These are phyloP conservation scores for Daldinia vernicosa DNA, from an alignment of 495 filamentous ascomycete species.

Conservation along the genomic window DNA sequence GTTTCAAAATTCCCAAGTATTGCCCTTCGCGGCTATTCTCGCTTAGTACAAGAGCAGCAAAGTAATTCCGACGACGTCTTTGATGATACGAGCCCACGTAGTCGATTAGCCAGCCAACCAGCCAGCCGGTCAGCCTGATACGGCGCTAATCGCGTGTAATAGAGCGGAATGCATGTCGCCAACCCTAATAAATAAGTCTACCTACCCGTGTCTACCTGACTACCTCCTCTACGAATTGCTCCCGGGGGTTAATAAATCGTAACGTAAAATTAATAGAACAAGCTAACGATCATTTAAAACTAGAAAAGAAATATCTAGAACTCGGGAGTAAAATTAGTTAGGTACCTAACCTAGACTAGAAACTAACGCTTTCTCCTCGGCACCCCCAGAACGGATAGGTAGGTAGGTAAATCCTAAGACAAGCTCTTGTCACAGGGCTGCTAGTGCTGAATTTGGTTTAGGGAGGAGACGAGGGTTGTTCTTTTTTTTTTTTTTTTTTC, in stretches of 20 bases:
- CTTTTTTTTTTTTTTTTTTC: neutral
- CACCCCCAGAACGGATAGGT: neutral
- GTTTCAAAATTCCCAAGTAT: no score
- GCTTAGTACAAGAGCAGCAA: no score
- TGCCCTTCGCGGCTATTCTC: no score
- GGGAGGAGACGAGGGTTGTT: neutral
- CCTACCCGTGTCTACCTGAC: no score
- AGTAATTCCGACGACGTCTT: no score
- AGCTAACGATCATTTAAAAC: no score
- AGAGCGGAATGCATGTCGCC: neutral
- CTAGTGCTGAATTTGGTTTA: conserved; percentile 26
- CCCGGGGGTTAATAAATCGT: no score
- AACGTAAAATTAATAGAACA: no score
- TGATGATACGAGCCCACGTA: no score
- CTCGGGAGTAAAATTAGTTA: neutral
- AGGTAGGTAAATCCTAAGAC: conserved; percentile 9
- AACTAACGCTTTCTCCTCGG: no score
- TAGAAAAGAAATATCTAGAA: neutral
- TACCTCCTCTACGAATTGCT: no score
- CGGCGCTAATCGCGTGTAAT: conserved; percentile 5
- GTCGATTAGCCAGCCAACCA: neutral
- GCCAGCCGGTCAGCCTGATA: neutral
- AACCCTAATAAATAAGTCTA: no score
- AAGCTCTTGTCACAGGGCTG: conserved; percentile 35
- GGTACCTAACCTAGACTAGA: neutral